These are phyloP conservation scores for Trichocomaceae sp. DNA, from an alignment of 2,329 filamentous ascomycete genomes.

Conservation along the genomic window DNA sequence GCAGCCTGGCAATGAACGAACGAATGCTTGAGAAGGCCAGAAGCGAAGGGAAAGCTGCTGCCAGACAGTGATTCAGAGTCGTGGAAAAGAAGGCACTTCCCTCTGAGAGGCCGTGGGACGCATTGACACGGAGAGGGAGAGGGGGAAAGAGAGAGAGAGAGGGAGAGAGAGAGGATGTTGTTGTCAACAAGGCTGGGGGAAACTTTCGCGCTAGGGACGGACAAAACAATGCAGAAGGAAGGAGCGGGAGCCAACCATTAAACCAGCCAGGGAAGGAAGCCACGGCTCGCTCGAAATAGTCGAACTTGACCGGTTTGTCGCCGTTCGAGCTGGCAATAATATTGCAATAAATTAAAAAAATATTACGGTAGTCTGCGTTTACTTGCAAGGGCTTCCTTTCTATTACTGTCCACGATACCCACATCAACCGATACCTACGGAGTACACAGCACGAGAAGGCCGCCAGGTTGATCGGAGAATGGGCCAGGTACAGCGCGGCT, in stretches of 20 bases:
- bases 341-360: too few relatives aligned
- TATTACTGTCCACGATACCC: neutral
- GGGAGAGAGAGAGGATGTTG: neutral
- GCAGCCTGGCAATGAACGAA: slow-evolving; percentile 3
- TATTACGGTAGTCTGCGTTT: neutral
- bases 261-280: neutral
- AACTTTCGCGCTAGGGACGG: slow-evolving; percentile 9
- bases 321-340: too few relatives aligned
- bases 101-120: neutral
- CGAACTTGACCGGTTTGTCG: too few relatives aligned
- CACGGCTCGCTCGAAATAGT: too few relatives aligned
- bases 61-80: neutral
- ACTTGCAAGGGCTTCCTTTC: neutral
- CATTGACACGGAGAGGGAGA: neutral
- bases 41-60: neutral
- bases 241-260: neutral
- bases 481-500: neutral
- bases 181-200: slow-evolving; percentile 13
- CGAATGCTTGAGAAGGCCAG: neutral
- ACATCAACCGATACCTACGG: too few relatives aligned
- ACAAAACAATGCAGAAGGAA: slow-evolving; percentile 2
- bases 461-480: neutral
- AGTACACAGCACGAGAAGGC: neutral
- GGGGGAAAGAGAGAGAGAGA: neutral
- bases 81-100: neutral